These are phyloP conservation scores for Penicillium tannophilum DNA, from an alignment of 495 filamentous ascomycete genomes.

Conservation along the genomic window DNA sequence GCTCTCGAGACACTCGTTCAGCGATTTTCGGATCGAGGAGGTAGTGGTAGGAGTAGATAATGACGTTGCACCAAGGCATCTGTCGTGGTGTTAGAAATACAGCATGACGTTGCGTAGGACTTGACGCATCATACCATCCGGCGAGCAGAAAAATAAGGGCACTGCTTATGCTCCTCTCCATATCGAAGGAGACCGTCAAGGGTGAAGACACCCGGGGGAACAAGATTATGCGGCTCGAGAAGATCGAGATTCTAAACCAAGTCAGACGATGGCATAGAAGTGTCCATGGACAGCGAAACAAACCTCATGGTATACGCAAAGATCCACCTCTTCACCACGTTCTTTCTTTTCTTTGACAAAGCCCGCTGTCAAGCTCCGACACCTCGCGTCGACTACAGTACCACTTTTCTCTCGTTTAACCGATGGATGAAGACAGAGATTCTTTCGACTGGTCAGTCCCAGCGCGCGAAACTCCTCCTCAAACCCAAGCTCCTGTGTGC, in stretches of 20 bases:
- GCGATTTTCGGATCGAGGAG: constrained; percentile 98
- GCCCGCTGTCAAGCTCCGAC: constrained; percentile 91
- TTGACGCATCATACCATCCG: constrained; percentile 73
- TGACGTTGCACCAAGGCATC: constrained; percentile 99
- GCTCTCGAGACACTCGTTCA: constrained; percentile 91
- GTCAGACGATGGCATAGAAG: constrained; percentile 17
- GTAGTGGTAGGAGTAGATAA: constrained; percentile 99
- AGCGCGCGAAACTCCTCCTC: constrained; percentile 92
- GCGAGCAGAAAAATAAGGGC: constrained; percentile 93
- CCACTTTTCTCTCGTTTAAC: constrained; percentile 97
- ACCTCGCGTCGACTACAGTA: constrained; percentile 88
- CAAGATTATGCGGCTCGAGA: constrained; percentile 89
- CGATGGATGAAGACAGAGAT: constrained; percentile 92
- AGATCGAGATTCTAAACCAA: constrained; percentile 78
- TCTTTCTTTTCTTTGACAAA: constrained; percentile 98
- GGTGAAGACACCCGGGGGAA: constrained; percentile 94
- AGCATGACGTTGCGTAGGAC: neutral
- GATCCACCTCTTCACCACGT: constrained; percentile 87
- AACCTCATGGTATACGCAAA: constrained; percentile 95
- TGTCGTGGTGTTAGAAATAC: constrained; percentile 29
- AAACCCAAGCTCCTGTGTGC: constrained; percentile 78
- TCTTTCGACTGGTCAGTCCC: constrained; percentile 94
- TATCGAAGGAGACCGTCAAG: constrained; percentile 86
- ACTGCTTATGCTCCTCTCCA: constrained; percentile 93
- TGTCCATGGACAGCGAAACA: constrained; percentile 16